Evolutionary conservation across 352 stramenopile species (phyloP).

Genomic region (Blastocystis sp.): DNA sequence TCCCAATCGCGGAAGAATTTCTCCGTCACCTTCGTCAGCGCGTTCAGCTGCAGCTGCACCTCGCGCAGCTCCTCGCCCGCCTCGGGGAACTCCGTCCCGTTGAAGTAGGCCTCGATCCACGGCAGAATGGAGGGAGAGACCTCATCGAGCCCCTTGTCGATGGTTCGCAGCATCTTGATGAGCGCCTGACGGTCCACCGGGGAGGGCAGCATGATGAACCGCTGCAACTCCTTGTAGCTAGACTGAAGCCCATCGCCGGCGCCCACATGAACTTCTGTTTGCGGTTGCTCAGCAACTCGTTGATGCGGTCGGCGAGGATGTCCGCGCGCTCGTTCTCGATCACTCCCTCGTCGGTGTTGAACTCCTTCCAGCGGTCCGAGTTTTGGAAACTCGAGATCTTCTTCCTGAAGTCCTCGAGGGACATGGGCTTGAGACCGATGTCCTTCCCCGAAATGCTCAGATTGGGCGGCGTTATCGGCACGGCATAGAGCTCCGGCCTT

Average conservation of each 20-base stretch:
- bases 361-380: conserved; percentile 59
- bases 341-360: conserved; percentile 65
- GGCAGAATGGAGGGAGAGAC: conserved; percentile 58
- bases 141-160: conserved; percentile 60
- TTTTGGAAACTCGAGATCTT: conserved; percentile 68
- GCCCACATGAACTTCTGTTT: conserved; percentile 67
- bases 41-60: conserved; percentile 49
- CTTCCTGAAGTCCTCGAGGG: conserved; percentile 63
- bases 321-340: conserved; percentile 69
- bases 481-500: conserved; percentile 38
- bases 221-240: conserved; percentile 67
- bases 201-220: conserved; percentile 69
- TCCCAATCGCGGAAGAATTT: conserved; percentile 69
- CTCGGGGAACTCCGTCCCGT: conserved; percentile 64
- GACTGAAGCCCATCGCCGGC: neutral
- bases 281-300: conserved; percentile 59
- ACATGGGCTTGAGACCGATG: conserved; percentile 53
- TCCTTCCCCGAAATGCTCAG: conserved; percentile 64
- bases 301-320: conserved; percentile 67
- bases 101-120: conserved; percentile 68
- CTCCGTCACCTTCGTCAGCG: conserved; percentile 56
- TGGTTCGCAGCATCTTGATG: conserved; percentile 39
- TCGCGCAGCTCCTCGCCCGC: conserved; percentile 44
- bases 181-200: conserved; percentile 43
- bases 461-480: conserved; percentile 60